Conservation (phyloP, 73 alveolate genomes). For the Stentor coeruleus region DNA sequence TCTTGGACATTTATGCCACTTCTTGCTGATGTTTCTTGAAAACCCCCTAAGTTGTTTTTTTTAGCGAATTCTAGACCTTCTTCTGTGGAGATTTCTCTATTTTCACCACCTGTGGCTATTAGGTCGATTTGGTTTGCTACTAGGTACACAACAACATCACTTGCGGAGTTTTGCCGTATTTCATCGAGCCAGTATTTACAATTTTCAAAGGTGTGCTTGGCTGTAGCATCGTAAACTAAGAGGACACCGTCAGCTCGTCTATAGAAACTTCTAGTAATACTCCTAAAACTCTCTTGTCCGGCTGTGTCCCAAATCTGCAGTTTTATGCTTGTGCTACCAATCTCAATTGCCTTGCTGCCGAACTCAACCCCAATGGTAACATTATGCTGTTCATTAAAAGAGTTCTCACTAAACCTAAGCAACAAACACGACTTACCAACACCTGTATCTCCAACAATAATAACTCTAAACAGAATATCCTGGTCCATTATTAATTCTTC, state of each 20-base stretch:
- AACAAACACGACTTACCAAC: conserved; percentile 74
- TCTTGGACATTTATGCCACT: conserved; percentile 20
- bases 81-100: background rate
- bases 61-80: conserved; percentile 12
- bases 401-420: conserved; percentile 45
- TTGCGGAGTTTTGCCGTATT: conserved; percentile 14
- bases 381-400: conserved; percentile 57
- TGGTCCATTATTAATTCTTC: no score
- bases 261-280: conserved; percentile 88
- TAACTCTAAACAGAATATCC: conserved; percentile 37
- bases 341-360: conserved; percentile 42
- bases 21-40: conserved; percentile 21
- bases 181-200: conserved; percentile 6
- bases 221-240: conserved; percentile 37
- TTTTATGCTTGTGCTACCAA: conserved; percentile 41
- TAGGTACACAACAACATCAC: background rate
- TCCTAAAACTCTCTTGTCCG: conserved; percentile 89
- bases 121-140: conserved; percentile 25
- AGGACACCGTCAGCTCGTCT: conserved; percentile 90
- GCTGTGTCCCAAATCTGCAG: conserved; percentile 89
- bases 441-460: conserved; percentile 62
- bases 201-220: conserved; percentile 24
- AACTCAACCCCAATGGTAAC: conserved; percentile 81
- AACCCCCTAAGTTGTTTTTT: conserved; percentile 17
- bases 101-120: background rate